phyloP scores from a whole-genome alignment of 768 basidiomycete species.

The Kwoniella newhampshirensis region DNA sequence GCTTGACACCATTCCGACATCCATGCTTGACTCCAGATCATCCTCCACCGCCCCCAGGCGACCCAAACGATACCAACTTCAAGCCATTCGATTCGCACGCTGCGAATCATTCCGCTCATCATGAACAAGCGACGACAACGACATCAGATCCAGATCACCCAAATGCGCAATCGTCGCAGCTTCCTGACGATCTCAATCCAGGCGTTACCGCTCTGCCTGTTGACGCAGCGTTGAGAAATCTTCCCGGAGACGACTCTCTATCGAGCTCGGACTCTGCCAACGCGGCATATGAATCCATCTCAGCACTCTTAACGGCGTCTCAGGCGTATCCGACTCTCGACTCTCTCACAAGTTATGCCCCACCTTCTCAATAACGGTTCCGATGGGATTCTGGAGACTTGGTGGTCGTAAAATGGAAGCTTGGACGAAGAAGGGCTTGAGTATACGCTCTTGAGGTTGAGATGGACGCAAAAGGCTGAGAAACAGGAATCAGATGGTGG shows the following conservation, averaged over 20 bases:
- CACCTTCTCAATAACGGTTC: no score
- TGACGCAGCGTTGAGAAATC: neutral
- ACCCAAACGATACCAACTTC: constrained; percentile 36
- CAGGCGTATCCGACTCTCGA: constrained; percentile 9
- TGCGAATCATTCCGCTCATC: constrained; percentile 10
- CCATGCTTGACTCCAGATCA: constrained; percentile 30
- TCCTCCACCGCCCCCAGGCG: constrained; percentile 37
- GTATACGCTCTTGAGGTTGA: no score
- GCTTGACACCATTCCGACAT: constrained; percentile 44
- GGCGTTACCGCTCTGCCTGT: neutral
- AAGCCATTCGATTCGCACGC: constrained; percentile 34
- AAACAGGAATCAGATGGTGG: no score
- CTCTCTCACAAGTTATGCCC: neutral
- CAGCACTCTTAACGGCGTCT: constrained; percentile 18
- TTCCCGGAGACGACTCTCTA: neutral
- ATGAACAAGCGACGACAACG: constrained; percentile 4
- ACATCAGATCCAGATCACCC: neutral
- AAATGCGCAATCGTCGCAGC: neutral
- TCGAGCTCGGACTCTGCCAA: neutral
- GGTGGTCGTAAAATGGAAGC: no score
- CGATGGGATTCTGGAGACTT: no score
- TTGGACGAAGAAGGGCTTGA: no score
- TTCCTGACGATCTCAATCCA: neutral
- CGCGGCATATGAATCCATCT: constrained; percentile 15
- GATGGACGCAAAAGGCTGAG: no score